Percentiles rank a stretch among this genome's conserved stretches.
Conservation (phyloP, 768 basidiomycete species). For the Holtermannia corniformis region DNA sequence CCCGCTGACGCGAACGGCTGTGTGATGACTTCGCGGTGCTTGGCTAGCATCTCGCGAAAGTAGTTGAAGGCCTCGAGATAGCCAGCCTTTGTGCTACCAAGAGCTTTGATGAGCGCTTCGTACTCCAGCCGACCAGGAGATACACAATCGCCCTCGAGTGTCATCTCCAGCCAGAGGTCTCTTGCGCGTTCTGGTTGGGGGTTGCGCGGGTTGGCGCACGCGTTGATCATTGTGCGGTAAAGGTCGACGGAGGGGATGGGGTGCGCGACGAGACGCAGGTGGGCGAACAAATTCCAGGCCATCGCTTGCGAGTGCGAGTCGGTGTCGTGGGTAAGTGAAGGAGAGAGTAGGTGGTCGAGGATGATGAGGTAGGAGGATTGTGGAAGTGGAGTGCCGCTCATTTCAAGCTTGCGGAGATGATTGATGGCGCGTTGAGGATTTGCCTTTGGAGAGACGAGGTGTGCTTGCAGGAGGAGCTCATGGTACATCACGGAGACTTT, state of each 20-base stretch:
- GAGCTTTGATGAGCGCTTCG: constrained; percentile 71
- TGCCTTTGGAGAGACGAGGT: constrained; percentile 41
- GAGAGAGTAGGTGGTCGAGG: constrained; percentile 44
- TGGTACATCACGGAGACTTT: constrained; percentile 1
- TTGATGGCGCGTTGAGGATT: constrained; percentile 58
- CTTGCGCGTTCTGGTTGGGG: constrained; percentile 83
- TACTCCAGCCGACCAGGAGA: constrained; percentile 61
- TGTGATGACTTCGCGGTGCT: constrained; percentile 53
- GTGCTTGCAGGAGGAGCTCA: constrained; percentile 49
- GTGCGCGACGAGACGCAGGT: constrained; percentile 94
- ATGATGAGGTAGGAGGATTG: constrained; percentile 64
- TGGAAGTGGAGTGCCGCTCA: constrained; percentile 53
- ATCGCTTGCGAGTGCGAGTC: constrained; percentile 47
- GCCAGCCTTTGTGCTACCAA: constrained; percentile 52
- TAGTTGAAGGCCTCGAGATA: constrained; percentile 75
- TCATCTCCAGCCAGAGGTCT: constrained; percentile 92
- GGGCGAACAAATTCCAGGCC: constrained; percentile 88
- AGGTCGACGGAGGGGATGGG: constrained; percentile 61
- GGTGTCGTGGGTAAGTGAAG: constrained; percentile 47
- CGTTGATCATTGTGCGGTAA: constrained; percentile 78
- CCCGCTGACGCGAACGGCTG: constrained; percentile 27
- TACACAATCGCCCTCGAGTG: constrained; percentile 52
- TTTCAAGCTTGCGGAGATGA: constrained; percentile 65
- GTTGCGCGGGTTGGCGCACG: constrained; percentile 53
- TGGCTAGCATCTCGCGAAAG: constrained; percentile 76